Evolutionary conservation across 345 rosid genomes (phyloP).

Genomic region (Crucihimalaya himalaica): DNA sequence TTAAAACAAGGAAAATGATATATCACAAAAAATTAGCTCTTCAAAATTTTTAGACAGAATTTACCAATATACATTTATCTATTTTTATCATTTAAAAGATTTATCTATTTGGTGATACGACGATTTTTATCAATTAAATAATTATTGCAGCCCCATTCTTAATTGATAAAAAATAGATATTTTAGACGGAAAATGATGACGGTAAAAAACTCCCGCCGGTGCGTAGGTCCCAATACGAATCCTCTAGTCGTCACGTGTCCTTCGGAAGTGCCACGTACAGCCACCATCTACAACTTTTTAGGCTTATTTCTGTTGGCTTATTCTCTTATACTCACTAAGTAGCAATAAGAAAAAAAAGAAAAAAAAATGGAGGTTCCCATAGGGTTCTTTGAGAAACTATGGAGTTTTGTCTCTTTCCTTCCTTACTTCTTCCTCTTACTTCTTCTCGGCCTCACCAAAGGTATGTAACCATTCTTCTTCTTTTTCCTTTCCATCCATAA

Average conservation of each 20-base stretch:
- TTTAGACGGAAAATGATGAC: background rate
- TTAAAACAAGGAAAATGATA: too few relatives aligned
- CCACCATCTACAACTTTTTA: background rate
- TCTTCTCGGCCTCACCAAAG: conserved; percentile 52
- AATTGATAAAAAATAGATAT: background rate
- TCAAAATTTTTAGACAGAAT: too few relatives aligned
- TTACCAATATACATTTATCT: too few relatives aligned
- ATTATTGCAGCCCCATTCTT: too few relatives aligned
- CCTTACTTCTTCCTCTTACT: conserved; percentile 69
- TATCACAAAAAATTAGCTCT: too few relatives aligned
- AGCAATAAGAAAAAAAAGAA: background rate
- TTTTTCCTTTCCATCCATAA: background rate
- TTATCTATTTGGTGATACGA: too few relatives aligned
- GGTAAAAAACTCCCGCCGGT: too few relatives aligned
- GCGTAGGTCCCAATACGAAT: background rate
- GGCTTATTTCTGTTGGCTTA: conserved; percentile 16
- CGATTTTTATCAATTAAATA: too few relatives aligned
- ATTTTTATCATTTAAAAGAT: too few relatives aligned
- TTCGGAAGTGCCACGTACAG: conserved; percentile 26
- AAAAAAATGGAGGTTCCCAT: conserved; percentile 56
- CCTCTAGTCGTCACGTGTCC: conserved; percentile 15
- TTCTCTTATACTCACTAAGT: background rate
- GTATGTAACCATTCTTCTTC: background rate
- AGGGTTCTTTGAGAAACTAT: conserved; percentile 59
- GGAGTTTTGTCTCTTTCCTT: conserved; percentile 71